phyloP scores from a whole-genome alignment of 768 basidiomycete genomes.

The Gyrodon lividus region DNA sequence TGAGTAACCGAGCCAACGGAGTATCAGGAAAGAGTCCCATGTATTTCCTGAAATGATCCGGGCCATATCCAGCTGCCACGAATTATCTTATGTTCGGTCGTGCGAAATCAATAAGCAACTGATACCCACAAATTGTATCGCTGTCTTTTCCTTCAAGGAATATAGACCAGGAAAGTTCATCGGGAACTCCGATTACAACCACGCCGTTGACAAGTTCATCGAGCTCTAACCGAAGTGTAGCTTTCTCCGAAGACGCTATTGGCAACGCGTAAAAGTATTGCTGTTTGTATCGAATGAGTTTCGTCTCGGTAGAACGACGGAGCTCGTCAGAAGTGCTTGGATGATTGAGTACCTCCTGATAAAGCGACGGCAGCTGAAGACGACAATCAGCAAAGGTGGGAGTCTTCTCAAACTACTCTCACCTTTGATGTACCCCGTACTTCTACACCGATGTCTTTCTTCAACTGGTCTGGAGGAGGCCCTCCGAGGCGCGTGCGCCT shows the following conservation, averaged over 20 bases:
- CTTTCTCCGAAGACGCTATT: slow-evolving; percentile 40
- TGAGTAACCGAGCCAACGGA: slow-evolving; percentile 54
- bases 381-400: slow-evolving; percentile 9
- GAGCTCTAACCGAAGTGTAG: slow-evolving; percentile 54
- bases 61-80: slow-evolving; percentile 59
- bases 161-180: slow-evolving; percentile 81
- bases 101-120: slow-evolving; percentile 3
- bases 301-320: slow-evolving; percentile 76
- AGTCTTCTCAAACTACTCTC: slow-evolving; percentile 7
- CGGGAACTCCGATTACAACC: slow-evolving; percentile 70
- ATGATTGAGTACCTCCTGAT: slow-evolving; percentile 79
- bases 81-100: slow-evolving; percentile 2
- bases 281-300: slow-evolving; percentile 65
- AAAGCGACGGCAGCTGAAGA: slow-evolving; percentile 64
- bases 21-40: slow-evolving; percentile 62
- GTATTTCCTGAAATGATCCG: slow-evolving; percentile 55
- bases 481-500: slow-evolving; percentile 77
- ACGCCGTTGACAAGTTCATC: slow-evolving; percentile 73
- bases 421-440: slow-evolving; percentile 64
- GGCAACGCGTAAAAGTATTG: slow-evolving; percentile 64
- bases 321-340: slow-evolving; percentile 74
- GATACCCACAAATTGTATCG: slow-evolving; percentile 57
- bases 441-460: slow-evolving; percentile 65
- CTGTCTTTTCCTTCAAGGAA: slow-evolving; percentile 74
- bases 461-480: slow-evolving; percentile 54